Percentiles rank a stretch among this genome's conserved stretches.
Evolutionary conservation across 495 filamentous ascomycete genomes (phyloP).

Genomic region (Tuber magnatum): DNA sequence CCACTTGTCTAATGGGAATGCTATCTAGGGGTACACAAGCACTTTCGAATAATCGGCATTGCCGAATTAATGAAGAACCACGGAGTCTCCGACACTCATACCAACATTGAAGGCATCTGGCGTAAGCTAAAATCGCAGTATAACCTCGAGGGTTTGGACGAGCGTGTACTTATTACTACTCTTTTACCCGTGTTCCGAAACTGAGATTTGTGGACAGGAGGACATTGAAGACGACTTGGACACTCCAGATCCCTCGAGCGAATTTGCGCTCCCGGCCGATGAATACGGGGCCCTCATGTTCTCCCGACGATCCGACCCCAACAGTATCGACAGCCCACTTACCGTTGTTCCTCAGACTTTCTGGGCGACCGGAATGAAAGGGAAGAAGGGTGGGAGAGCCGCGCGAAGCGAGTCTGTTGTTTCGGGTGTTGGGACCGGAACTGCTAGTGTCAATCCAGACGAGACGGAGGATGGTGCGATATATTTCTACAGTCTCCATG

Average conservation of each 20-base stretch:
- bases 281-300: constrained; percentile 73
- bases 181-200: not conserved
- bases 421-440: constrained; percentile 28
- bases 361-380: constrained; percentile 44
- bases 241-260: constrained; percentile 49
- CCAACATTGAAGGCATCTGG: constrained; percentile 85
- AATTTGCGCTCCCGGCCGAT: constrained; percentile 69
- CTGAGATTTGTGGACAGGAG: constrained; percentile 50
- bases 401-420: constrained; percentile 47
- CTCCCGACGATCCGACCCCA: constrained; percentile 55
- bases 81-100: constrained; percentile 76
- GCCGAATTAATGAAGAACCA: constrained; percentile 78
- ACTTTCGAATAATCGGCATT: constrained; percentile 90
- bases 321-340: constrained; percentile 53
- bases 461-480: constrained; percentile 27
- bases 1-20: constrained; percentile 1
- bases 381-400: constrained; percentile 36
- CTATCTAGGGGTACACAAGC: constrained; percentile 79
- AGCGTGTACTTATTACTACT: constrained; percentile 53
- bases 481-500: not conserved
- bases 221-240: constrained; percentile 56
- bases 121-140: constrained; percentile 74
- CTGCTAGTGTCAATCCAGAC: constrained; percentile 14
- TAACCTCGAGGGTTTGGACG: constrained; percentile 81
- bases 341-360: constrained; percentile 42